Conservation (phyloP, 768 basidiomycete genomes). For the Serpula lacrymans region DNA sequence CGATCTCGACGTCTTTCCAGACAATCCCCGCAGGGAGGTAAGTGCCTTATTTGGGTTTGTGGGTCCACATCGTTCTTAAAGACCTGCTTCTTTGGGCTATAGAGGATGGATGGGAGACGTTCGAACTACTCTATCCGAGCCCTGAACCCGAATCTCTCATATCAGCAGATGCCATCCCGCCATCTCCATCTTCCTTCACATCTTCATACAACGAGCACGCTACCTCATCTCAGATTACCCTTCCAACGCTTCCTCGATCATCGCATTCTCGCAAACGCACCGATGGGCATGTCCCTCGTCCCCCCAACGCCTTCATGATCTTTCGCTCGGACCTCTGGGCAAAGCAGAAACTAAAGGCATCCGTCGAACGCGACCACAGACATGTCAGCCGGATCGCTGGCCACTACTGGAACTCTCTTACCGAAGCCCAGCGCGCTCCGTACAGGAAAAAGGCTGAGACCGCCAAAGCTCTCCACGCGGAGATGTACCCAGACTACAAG, state of each 20-base stretch:
- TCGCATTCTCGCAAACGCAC: constrained; percentile 40
- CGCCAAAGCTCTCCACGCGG: constrained; percentile 45
- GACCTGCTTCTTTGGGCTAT: constrained; percentile 31
- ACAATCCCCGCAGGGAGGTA: constrained; percentile 35
- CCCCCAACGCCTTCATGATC: constrained; percentile 84
- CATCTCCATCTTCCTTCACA: constrained; percentile 17
- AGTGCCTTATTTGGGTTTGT: constrained; percentile 16
- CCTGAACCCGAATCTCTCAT: constrained; percentile 10
- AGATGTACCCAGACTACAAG: constrained; percentile 57
- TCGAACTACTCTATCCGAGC: constrained; percentile 19
- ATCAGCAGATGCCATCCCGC: constrained; percentile 9
- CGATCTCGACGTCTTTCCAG: constrained; percentile 44
- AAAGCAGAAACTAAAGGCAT: constrained; percentile 44
- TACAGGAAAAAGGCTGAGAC: constrained; percentile 48
- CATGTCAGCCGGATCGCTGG: constrained; percentile 70
- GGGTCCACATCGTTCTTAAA: constrained; percentile 27
- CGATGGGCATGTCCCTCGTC: constrained; percentile 63
- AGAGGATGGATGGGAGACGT: constrained; percentile 25
- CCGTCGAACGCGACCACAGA: constrained; percentile 66
- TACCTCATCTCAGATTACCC: constrained; percentile 12
- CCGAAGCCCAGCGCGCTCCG: constrained; percentile 39
- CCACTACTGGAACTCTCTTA: constrained; percentile 60
- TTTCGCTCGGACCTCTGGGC: constrained; percentile 69
- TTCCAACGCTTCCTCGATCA: constrained; percentile 27
- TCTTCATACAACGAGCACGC: constrained; percentile 10